These are phyloP conservation scores for Grosmannia huntii DNA, from an alignment of 2,329 filamentous ascomycete species.

Conservation along the genomic window DNA sequence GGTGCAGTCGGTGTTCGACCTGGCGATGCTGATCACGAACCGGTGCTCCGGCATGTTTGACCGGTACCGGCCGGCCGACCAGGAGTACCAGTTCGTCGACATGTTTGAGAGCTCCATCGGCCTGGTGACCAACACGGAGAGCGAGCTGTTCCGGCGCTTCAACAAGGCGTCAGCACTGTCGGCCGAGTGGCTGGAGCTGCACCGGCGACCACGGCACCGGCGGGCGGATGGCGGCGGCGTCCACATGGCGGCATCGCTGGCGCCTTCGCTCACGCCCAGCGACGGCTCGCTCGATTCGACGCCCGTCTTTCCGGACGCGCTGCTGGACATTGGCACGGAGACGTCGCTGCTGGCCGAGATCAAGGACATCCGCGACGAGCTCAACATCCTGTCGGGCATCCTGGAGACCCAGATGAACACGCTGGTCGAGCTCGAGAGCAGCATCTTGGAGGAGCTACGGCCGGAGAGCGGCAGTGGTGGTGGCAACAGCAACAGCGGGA, in stretches of 20 bases:
- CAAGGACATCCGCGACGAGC: slow-evolving; percentile 55
- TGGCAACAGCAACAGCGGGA: no score
- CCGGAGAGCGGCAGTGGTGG: slow-evolving; percentile 4
- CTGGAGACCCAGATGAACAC: slow-evolving; percentile 8
- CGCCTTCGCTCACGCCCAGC: background rate
- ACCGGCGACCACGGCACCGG: slow-evolving; percentile 12
- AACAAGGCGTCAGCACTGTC: slow-evolving; percentile 44
- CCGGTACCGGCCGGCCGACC: slow-evolving; percentile 41
- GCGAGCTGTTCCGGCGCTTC: slow-evolving; percentile 45
- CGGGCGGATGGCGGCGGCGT: background rate
- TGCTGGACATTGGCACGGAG: slow-evolving; percentile 47
- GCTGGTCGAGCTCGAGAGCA: slow-evolving; percentile 27
- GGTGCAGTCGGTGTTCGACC: slow-evolving; percentile 47
- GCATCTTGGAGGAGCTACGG: slow-evolving; percentile 21
- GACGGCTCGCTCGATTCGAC: background rate
- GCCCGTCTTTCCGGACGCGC: slow-evolving; percentile 34
- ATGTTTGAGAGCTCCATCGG: slow-evolving; percentile 57
- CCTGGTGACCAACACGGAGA: slow-evolving; percentile 37
- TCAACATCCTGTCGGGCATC: slow-evolving; percentile 44
- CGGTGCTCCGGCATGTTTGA: slow-evolving; percentile 50
- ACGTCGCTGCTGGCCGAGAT: slow-evolving; percentile 49
- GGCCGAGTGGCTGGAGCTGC: slow-evolving; percentile 37
- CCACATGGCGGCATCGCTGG: background rate
- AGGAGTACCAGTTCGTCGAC: slow-evolving; percentile 51
- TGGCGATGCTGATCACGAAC: slow-evolving; percentile 48